These are phyloP conservation scores for Pythium volutum DNA, from an alignment of 352 stramenopile species.

Conservation along the genomic window DNA sequence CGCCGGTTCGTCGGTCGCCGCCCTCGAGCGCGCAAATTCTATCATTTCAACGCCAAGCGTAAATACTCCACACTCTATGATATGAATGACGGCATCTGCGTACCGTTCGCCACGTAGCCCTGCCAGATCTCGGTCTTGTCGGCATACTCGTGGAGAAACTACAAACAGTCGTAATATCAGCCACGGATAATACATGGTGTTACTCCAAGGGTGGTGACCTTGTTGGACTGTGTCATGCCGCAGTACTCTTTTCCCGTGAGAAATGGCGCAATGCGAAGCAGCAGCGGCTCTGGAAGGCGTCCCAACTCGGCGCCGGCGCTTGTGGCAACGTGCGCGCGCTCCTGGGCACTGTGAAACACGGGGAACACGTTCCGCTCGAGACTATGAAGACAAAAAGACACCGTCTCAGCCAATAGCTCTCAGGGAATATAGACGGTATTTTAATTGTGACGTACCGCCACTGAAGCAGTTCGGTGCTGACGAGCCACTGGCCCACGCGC, in stretches of 20 bases:
- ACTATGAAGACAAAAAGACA: not conserved
- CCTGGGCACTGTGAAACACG: not conserved
- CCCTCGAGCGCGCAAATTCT: not conserved
- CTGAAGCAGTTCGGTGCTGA: slow-evolving; percentile 20
- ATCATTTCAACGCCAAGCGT: not conserved
- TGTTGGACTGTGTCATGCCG: slow-evolving; percentile 21
- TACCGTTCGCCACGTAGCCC: slow-evolving; percentile 13
- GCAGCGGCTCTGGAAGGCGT: slow-evolving; percentile 20
- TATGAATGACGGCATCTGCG: not conserved
- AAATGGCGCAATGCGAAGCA: slow-evolving; percentile 21
- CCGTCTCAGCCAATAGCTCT: not conserved
- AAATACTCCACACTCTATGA: too few species aligned
- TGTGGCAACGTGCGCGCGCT: slow-evolving; percentile 2
- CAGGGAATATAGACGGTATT: too few species aligned
- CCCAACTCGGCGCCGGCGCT: slow-evolving; percentile 24
- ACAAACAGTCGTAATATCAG: not conserved
- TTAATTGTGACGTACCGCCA: slow-evolving; percentile 23
- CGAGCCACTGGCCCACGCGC: slow-evolving; percentile 18
- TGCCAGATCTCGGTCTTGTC: slow-evolving; percentile 19
- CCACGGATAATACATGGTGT: not conserved
- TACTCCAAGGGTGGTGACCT: too few species aligned
- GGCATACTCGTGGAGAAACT: slow-evolving; percentile 24
- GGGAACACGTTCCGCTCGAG: slow-evolving; percentile 21
- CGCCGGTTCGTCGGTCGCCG: not conserved
- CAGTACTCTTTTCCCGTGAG: slow-evolving; percentile 15